phyloP scores from a whole-genome alignment of 805 yeast species.

The Kluyveromyces dobzhanskii region DNA sequence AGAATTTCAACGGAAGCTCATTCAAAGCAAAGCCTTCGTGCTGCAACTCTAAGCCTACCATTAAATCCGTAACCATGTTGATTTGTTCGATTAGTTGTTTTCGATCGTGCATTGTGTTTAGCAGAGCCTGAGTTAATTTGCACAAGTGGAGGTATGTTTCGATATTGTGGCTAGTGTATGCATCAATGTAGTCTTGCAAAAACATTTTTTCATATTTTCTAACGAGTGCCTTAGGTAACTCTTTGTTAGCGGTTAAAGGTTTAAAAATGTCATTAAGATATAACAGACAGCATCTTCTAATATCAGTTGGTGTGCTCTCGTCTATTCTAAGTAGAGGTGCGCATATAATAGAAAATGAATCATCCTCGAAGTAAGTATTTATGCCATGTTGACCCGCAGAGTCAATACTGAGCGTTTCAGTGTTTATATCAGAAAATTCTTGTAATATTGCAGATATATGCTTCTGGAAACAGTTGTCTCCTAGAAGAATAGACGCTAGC shows the following conservation, averaged over 20 bases:
- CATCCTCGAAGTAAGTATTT: too few relatives aligned
- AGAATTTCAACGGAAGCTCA: background rate
- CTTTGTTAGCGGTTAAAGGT: slow-evolving; percentile 5
- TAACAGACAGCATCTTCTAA: slow-evolving; percentile 17
- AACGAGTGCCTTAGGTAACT: slow-evolving; percentile 12
- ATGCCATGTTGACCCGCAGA: too few relatives aligned
- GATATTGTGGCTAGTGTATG: slow-evolving; percentile 7
- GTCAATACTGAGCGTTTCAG: too few relatives aligned
- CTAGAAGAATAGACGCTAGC: slow-evolving; percentile 43
- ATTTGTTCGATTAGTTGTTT: background rate
- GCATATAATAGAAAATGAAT: background rate
- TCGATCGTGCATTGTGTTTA: background rate
- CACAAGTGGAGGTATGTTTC: slow-evolving; percentile 14
- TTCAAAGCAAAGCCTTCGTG: background rate
- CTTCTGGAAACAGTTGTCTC: slow-evolving; percentile 8
- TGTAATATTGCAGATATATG: background rate
- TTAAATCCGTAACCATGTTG: background rate
- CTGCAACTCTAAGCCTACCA: slow-evolving; percentile 1
- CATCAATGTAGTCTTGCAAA: background rate
- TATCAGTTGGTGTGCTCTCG: slow-evolving; percentile 9
- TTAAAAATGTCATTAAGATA: slow-evolving; percentile 16
- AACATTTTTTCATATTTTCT: slow-evolving; percentile 14
- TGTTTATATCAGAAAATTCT: background rate
- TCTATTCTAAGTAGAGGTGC: slow-evolving; percentile 4
- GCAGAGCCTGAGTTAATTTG: slow-evolving; percentile 10